Evolutionary conservation across 1,284 basidiomycete species (phyloP), one percentile per base, ranked within the genome.

Genomic region (Salmacisia buchloeana): DNA sequence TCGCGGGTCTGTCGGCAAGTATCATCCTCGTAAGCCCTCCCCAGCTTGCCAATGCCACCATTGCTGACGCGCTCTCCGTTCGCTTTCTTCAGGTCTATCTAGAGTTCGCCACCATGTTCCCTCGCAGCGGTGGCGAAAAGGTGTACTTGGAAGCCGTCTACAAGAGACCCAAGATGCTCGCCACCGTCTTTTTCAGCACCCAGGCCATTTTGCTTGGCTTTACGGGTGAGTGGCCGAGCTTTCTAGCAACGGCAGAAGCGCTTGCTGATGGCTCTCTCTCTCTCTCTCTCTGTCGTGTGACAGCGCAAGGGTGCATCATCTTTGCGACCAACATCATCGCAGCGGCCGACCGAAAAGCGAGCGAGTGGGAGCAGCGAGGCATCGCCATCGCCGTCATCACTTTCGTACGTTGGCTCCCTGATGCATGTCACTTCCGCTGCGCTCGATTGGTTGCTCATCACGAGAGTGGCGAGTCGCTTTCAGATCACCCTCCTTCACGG

Each of bases 91-190:
- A 87, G 85, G n/a, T 83, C 83, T 2, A 88, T 6, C 82, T 89
- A 7, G 88, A 89, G 71, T 83, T 88, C 21, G 89, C 88, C 35
- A 88, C 87, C 18, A 86, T 88, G 67, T 78, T 84, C 4, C 88
- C 88, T 2, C 82, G 85, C 2, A 89, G 83, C 63, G 89, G 89
- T 2, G 89, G 87, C 21, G 89, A 90, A 81, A 81, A 90, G 35
- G 88, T 89, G 61, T 90, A 90, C 70, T 80, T 90, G 33, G 88
- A 89, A 65, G 88, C 83, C 72, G 85, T 89, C 33, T 90, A 85
- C 77, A 82, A 85, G 43, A 82, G 82, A 21, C 89, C 89, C 4
- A 84, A 82, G 63, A 87, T 86, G 69, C 79, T 90, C 62, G 82
- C 82, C 4, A 86, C 86, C 2, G 88, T 86, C 68, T 75, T 83